A percentile compares a stretch with the other conserved stretches of the same genome.
Evolutionary conservation across 2,329 filamentous ascomycete species (phyloP).

Genomic region (Talaromyces piceae): DNA sequence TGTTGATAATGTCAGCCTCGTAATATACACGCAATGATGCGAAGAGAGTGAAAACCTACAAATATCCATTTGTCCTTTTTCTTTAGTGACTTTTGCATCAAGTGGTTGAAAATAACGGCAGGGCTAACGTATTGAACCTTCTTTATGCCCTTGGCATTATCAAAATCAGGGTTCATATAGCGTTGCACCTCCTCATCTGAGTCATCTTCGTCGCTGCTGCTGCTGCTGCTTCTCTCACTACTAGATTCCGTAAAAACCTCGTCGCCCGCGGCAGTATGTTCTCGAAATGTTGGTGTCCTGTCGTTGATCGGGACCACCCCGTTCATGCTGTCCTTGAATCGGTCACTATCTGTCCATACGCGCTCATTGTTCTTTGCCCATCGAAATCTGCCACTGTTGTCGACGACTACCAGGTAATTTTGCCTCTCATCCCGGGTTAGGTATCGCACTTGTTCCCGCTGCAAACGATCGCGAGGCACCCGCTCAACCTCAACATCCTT

Average conservation of each 20-base stretch:
- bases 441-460: slow-evolving; percentile 75
- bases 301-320: slow-evolving; percentile 61
- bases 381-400: slow-evolving; percentile 65
- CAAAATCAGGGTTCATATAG: slow-evolving; percentile 58
- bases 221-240: slow-evolving; percentile 2
- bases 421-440: slow-evolving; percentile 73
- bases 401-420: slow-evolving; percentile 72
- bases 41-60: slow-evolving; percentile 32
- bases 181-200: slow-evolving; percentile 52
- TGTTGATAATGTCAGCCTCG: neutral
- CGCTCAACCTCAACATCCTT: slow-evolving; percentile 59
- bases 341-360: slow-evolving; percentile 65
- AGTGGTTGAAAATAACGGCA: slow-evolving; percentile 67
- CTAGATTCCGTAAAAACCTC: slow-evolving; percentile 13
- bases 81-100: slow-evolving; percentile 64
- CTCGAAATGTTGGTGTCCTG: slow-evolving; percentile 48
- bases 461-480: slow-evolving; percentile 66
- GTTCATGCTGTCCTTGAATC: slow-evolving; percentile 69
- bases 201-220: slow-evolving; percentile 29
- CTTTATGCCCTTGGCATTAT: slow-evolving; percentile 52
- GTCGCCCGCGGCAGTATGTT: slow-evolving; percentile 23
- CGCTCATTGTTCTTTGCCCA: slow-evolving; percentile 77
- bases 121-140: slow-evolving; percentile 62
- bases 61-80: slow-evolving; percentile 93
- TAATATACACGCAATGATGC: no score